phyloP scores from a whole-genome alignment of 345 rosid species.

The Bruguiera parviflora region DNA sequence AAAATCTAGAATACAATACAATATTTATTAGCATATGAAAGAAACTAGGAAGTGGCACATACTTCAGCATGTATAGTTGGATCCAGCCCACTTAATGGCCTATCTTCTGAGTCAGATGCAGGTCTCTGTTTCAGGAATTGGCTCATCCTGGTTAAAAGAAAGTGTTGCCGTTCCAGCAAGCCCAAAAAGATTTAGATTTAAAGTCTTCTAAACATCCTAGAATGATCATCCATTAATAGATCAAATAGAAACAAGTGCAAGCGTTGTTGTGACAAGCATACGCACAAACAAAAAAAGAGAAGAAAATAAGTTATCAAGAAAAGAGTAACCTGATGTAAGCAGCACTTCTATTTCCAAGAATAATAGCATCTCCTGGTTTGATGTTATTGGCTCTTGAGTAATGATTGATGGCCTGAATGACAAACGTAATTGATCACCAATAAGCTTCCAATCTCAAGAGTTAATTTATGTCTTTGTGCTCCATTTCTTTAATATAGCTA shows the following conservation, averaged over 20 bases:
- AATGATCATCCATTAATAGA: slow-evolving; percentile 5
- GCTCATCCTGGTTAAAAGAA: slow-evolving; percentile 56
- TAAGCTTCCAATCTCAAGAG: not conserved
- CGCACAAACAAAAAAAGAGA: not conserved
- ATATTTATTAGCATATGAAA: not conserved
- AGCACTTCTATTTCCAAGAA: slow-evolving; percentile 78
- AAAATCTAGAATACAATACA: not conserved
- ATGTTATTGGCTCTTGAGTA: slow-evolving; percentile 75
- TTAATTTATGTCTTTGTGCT: too few species aligned
- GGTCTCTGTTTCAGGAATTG: slow-evolving; percentile 67
- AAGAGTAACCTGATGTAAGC: slow-evolving; percentile 67
- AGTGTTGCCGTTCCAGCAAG: slow-evolving; percentile 18
- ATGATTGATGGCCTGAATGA: slow-evolving; percentile 59
- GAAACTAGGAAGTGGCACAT: slow-evolving; percentile 24
- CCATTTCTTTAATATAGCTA: too few species aligned
- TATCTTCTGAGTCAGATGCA: slow-evolving; percentile 65
- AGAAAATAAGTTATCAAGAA: not conserved
- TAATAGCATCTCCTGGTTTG: slow-evolving; percentile 66
- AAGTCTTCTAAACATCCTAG: slow-evolving; percentile 7
- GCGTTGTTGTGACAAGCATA: not conserved
- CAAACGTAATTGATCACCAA: slow-evolving; percentile 13
- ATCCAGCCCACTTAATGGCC: slow-evolving; percentile 81
- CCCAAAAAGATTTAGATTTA: slow-evolving; percentile 11
- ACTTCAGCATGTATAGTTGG: slow-evolving; percentile 94
- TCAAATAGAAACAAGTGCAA: not conserved